These are phyloP conservation scores for Trichosporon sp. DNA, from an alignment of 1,284 basidiomycete genomes.

Conservation along the genomic window DNA sequence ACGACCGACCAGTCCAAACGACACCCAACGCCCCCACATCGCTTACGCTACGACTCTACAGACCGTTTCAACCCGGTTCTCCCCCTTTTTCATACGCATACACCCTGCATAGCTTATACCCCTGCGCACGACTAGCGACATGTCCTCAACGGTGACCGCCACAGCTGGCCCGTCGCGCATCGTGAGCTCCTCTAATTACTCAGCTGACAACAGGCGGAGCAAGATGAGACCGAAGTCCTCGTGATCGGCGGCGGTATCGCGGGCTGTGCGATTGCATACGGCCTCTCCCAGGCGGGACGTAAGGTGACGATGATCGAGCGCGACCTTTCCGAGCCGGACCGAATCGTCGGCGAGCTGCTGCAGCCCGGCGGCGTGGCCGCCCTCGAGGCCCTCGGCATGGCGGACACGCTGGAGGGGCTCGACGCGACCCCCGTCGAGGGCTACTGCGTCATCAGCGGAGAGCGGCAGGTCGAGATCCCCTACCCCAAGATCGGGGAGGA, in stretches of 20 bases:
- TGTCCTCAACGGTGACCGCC: neutral
- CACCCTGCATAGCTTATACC: neutral
- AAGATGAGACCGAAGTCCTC: conserved; percentile 59
- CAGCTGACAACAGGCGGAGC: conserved; percentile 31
- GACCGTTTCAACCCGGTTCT: neutral
- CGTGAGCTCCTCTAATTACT: neutral
- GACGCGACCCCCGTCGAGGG: conserved; percentile 83
- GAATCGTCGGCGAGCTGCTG: conserved; percentile 95
- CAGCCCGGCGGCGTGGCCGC: conserved; percentile 90
- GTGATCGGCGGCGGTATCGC: conserved; percentile 90
- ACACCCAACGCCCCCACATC: neutral
- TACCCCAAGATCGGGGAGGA: conserved; percentile 68
- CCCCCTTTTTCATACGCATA: neutral
- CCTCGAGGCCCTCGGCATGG: conserved; percentile 74
- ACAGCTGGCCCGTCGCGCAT: conserved; percentile 15
- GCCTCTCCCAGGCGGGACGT: conserved; percentile 55
- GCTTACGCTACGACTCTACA: no score
- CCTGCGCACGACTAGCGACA: neutral
- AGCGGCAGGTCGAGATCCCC: conserved; percentile 67
- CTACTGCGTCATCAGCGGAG: conserved; percentile 76
- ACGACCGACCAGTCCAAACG: neutral
- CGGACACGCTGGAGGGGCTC: conserved; percentile 73
- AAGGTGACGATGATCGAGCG: conserved; percentile 81
- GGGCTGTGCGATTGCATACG: conserved; percentile 68
- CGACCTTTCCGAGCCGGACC: conserved; percentile 87